These are phyloP conservation scores for Pyrus communis DNA, from an alignment of 306 rosid genomes.

Conservation along the genomic window DNA sequence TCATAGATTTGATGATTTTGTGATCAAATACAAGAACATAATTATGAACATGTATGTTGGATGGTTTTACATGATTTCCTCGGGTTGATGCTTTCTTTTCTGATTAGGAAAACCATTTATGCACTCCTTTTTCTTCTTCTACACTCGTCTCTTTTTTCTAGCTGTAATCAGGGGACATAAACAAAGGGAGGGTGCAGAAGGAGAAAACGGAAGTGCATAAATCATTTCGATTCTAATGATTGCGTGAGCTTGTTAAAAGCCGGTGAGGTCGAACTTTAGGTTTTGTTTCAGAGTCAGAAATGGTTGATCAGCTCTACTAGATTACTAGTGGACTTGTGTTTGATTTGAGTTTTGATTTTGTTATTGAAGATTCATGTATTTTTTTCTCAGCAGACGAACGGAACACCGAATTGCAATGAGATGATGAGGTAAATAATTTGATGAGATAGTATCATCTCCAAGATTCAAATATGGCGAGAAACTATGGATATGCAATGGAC, in stretches of 20 bases:
- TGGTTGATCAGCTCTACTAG: background rate
- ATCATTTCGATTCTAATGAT: background rate
- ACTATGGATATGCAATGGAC: slow-evolving; percentile 54
- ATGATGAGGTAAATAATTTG: slow-evolving; percentile 5
- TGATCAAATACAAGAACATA: background rate
- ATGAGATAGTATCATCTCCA: background rate
- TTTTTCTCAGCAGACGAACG: background rate
- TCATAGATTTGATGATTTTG: background rate
- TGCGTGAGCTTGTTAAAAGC: background rate
- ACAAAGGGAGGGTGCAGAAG: too few relatives aligned
- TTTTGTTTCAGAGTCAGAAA: background rate
- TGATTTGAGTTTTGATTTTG: background rate
- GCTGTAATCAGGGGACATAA: too few relatives aligned
- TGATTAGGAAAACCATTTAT: too few relatives aligned
- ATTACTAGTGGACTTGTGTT: background rate
- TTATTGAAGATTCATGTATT: background rate
- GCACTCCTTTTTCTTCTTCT: too few relatives aligned
- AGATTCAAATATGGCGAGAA: slow-evolving; percentile 34
- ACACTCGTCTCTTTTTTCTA: too few relatives aligned
- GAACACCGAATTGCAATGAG: background rate
- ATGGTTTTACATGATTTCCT: background rate
- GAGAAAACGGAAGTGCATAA: too few relatives aligned
- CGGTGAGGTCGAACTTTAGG: background rate
- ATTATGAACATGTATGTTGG: background rate
- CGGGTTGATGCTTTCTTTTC: background rate